These are phyloP conservation scores for Aureobasidium pullulans DNA, from an alignment of 2,329 filamentous ascomycete genomes.

Conservation along the genomic window DNA sequence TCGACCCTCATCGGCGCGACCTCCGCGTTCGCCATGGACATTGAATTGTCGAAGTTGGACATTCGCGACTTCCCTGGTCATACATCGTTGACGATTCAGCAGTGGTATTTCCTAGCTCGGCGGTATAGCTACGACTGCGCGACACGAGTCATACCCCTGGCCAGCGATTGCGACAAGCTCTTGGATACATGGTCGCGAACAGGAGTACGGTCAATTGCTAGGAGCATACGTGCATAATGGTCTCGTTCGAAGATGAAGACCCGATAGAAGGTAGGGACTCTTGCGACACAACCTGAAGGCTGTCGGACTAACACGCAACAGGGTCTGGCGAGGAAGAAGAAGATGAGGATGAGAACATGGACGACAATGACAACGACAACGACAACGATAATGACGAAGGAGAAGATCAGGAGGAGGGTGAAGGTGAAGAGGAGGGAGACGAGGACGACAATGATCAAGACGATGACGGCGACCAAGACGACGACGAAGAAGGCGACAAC, in stretches of 20 bases:
- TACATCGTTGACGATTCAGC: not conserved
- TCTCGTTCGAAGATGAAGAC: slow-evolving; percentile 41
- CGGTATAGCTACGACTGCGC: not conserved
- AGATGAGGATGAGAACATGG: slow-evolving; percentile 38
- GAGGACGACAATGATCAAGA: slow-evolving; percentile 34
- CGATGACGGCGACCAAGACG: slow-evolving; percentile 28
- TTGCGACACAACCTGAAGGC: too few relatives aligned
- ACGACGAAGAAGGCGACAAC: slow-evolving; percentile 31
- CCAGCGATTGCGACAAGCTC: slow-evolving; percentile 37
- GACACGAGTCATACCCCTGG: not conserved
- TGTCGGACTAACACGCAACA: not conserved
- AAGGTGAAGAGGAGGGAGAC: slow-evolving; percentile 29
- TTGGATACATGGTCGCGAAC: not conserved
- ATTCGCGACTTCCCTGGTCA: not conserved
- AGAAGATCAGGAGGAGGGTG: slow-evolving; percentile 27
- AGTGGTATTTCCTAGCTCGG: too few relatives aligned
- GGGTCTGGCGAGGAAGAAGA: slow-evolving; percentile 34
- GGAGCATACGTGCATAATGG: slow-evolving; percentile 22
- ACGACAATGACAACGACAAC: slow-evolving; percentile 28
- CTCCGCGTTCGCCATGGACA: slow-evolving; percentile 6
- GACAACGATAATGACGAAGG: slow-evolving; percentile 27
- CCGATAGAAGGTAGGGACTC: slow-evolving; percentile 19
- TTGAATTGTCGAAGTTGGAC: not conserved
- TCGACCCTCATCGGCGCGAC: not conserved
- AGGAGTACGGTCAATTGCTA: not conserved